Evolutionary conservation across 2,329 filamentous ascomycete species (phyloP), one percentile per base, ranked within the genome.

Genomic region (Penicillium sp.): DNA sequence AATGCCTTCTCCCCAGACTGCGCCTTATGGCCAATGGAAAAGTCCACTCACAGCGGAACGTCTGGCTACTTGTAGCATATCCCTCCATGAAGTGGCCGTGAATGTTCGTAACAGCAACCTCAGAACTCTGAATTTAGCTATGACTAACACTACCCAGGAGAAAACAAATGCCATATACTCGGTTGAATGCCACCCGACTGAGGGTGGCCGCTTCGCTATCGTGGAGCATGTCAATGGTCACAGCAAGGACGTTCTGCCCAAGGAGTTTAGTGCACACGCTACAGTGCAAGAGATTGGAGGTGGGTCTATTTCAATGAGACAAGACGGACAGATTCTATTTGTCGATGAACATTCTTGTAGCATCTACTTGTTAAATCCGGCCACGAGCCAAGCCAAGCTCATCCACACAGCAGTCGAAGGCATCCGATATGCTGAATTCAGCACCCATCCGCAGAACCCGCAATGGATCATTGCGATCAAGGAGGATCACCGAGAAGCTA

Each of bases 271-370:
- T 52, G 78, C 74, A 4, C 64, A 69, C 37, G 79, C 76, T 21
- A 70, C 63, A 1, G 75, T 83, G 13, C 80, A 84, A 53, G 80
- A 81, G 54, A 82, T 83, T 45, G 81, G 81, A 1, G 80, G 80
- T 9, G 73, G 73, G 3, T 67, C 78, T 0, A 76, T 77, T 42
- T 71, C 70, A 2, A 61, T 78, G 32, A 58, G 56, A 5, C 56
- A 75, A 1, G 60, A 76, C 45, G 73, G 72, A 3, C 47, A 58
- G 23, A 67, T 83, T 42, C 67, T 82, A 32, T 81, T 83, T 55
- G 74, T 75, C 9, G 75, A 81, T 48, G 63, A 66, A 20, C 60
- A 66, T 12, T 74, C 76, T 21, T 69, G 74, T 41, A 71, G 74
- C 0, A 69, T 82, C 13, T 74, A 75, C 29, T 54, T 77, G 3